Percentiles rank a stretch among this genome's conserved stretches.
These are phyloP conservation scores for Starmerella powellii DNA, from an alignment of 805 yeast genomes.

Conservation along the genomic window DNA sequence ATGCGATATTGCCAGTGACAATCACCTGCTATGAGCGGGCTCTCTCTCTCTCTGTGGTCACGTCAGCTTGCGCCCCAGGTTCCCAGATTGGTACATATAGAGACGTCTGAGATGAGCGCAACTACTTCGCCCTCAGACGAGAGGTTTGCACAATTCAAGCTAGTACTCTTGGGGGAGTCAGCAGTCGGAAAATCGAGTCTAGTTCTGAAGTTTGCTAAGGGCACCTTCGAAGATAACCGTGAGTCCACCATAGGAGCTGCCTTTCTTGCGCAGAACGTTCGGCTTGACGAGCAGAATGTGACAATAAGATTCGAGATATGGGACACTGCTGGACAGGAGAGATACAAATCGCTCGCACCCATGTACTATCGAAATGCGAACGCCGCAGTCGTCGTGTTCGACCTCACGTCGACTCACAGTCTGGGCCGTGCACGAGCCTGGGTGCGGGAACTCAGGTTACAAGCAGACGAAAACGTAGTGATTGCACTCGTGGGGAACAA, in stretches of 20 bases:
- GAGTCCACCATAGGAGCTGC: slow-evolving; percentile 99
- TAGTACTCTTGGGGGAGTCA: slow-evolving; percentile 65
- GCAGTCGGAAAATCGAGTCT: slow-evolving; percentile 76
- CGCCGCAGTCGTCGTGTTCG: slow-evolving; percentile 81
- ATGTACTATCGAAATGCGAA: slow-evolving; percentile 73
- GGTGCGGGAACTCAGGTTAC: slow-evolving; percentile 84
- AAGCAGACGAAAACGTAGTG: slow-evolving; percentile 59
- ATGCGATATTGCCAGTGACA: too few relatives aligned
- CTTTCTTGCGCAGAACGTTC: slow-evolving; percentile 69
- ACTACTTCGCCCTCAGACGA: not conserved
- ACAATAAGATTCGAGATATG: slow-evolving; percentile 40
- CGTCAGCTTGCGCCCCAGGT: too few relatives aligned
- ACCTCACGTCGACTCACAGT: slow-evolving; percentile 55
- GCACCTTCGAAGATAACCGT: slow-evolving; percentile 59
- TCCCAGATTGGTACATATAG: too few relatives aligned
- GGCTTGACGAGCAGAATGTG: slow-evolving; percentile 32
- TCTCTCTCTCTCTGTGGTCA: too few relatives aligned
- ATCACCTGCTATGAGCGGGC: too few relatives aligned
- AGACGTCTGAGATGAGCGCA: not conserved
- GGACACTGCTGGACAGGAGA: slow-evolving; percentile 97
- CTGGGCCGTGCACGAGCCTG: slow-evolving; percentile 72
- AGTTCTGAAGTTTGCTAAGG: slow-evolving; percentile 64
- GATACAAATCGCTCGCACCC: slow-evolving; percentile 72
- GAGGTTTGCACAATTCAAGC: slow-evolving; percentile 45
- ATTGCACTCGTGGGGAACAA: slow-evolving; percentile 86